Conservation (phyloP, 1,284 basidiomycete genomes). For the Irpex lacteus region DNA sequence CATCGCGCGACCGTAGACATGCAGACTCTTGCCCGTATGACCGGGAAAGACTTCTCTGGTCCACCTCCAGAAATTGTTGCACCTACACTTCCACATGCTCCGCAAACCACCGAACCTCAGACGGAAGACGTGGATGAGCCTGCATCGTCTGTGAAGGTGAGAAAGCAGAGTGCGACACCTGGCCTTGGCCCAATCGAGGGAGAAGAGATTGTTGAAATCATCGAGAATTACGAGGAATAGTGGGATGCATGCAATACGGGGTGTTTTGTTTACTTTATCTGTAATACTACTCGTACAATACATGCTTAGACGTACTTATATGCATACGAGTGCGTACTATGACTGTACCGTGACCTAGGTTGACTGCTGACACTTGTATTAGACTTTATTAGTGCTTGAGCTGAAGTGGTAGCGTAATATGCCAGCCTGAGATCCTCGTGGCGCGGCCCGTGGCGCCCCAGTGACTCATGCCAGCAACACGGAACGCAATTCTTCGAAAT, state of each 20-base stretch:
- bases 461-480: background rate
- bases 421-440: too few species aligned
- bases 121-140: background rate
- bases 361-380: too few species aligned
- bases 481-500: too few species aligned
- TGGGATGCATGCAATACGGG: background rate
- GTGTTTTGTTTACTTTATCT: background rate
- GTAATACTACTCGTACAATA: background rate
- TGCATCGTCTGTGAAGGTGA: background rate
- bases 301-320: too few species aligned
- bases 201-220: background rate
- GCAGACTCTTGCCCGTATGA: constrained; percentile 66
- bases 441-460: background rate
- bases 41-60: constrained; percentile 78
- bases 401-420: too few species aligned
- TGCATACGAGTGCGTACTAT: too few species aligned
- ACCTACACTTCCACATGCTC: constrained; percentile 38
- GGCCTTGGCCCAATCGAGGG: constrained; percentile 15
- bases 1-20: constrained; percentile 48
- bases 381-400: too few species aligned
- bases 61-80: constrained; percentile 69
- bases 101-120: background rate
- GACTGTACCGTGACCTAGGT: too few species aligned
- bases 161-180: constrained; percentile 29
- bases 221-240: background rate